Base-by-base conservation (phyloP, 108 stramenopile genomes). In the Fragilaria crotonensis region DNA sequence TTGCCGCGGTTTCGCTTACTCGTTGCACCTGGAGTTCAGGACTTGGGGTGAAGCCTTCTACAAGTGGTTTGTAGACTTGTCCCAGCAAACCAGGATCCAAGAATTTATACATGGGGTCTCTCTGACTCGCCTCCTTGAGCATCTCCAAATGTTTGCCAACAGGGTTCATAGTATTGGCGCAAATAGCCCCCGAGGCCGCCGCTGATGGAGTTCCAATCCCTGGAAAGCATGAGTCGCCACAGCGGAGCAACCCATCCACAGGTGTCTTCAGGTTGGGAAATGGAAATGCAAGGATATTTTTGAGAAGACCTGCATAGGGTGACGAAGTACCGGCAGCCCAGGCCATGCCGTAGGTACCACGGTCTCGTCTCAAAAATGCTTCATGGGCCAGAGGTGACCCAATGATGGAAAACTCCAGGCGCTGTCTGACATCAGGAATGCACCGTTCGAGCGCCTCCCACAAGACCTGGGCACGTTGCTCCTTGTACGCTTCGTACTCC, bases 241-340 rank as follows among this genome's bases (percentile, higher is more conserved):
- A 93, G 67, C 92, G 71, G 21, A 93, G 62, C 50, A 93, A 60
- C 23, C 88, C 92, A 59, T 93, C 88, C n/a, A 93, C 78, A 17
- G 92, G 92, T 11, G 92, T 93, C 66, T 93, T 93, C 36, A 93
- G 62, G 63, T 93, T 86, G 45, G 92, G 92, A 51, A 93, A 93
- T 4, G 92, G 92, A 76, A 93, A 93, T 5, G 92, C 87, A 3
- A 93, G 59, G 11, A 89, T 58, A 33, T 67, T 79, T 18, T 75
- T 70, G 29, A 93, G 68, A 21, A 90, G 22, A 48, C 92, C 92
- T 60, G 92, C 82, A 32, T 93, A 77, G 9, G 92, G 92, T 11
- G 92, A 88, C 19, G 85, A 87, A n/a, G 88, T 72, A 25, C 95
- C 95, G 27, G 95, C 94, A 52, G 92, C 91, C 95, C 95, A 96